phyloP scores from a whole-genome alignment of 2,329 filamentous ascomycete species.

The Arthroderma sp. region DNA sequence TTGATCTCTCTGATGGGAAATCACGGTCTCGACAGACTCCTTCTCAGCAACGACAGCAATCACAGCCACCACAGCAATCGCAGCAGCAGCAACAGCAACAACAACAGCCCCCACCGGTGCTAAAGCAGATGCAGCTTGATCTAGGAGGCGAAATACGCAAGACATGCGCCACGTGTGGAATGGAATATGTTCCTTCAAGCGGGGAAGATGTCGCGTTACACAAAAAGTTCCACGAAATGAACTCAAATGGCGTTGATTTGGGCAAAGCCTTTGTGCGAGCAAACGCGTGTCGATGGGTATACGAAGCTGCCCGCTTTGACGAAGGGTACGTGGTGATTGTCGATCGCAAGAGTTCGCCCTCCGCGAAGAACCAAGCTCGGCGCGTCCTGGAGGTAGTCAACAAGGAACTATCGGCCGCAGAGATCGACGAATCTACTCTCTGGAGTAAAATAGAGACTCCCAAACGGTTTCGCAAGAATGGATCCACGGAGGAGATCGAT shows the following conservation, averaged over 20 bases:
- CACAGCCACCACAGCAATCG: constrained; percentile 6
- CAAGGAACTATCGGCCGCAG: constrained; percentile 47
- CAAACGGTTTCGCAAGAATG: constrained; percentile 23
- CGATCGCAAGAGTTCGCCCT: constrained; percentile 39
- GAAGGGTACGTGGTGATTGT: constrained; percentile 45
- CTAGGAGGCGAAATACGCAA: constrained; percentile 43
- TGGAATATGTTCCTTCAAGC: constrained; percentile 53
- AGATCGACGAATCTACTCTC: constrained; percentile 43
- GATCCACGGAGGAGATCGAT: constrained; percentile 26
- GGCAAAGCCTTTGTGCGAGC: constrained; percentile 44
- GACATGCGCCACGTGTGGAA: constrained; percentile 48
- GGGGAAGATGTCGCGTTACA: constrained; percentile 49
- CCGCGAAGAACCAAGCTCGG: constrained; percentile 39
- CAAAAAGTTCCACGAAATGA: constrained; percentile 50
- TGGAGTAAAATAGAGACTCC: constrained; percentile 39
- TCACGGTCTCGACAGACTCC: constrained; percentile 3
- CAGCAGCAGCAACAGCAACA: background rate
- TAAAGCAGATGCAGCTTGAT: constrained; percentile 50
- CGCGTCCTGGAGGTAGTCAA: constrained; percentile 50
- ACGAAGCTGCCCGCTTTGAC: constrained; percentile 36
- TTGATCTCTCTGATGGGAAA: constrained; percentile 26
- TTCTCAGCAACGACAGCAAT: background rate
- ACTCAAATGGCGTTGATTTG: constrained; percentile 47
- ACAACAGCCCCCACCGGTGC: constrained; percentile 13
- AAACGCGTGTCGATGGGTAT: constrained; percentile 38